Conservation (phyloP, 306 rosid species). For the Sphenostylis stenocarpa region DNA sequence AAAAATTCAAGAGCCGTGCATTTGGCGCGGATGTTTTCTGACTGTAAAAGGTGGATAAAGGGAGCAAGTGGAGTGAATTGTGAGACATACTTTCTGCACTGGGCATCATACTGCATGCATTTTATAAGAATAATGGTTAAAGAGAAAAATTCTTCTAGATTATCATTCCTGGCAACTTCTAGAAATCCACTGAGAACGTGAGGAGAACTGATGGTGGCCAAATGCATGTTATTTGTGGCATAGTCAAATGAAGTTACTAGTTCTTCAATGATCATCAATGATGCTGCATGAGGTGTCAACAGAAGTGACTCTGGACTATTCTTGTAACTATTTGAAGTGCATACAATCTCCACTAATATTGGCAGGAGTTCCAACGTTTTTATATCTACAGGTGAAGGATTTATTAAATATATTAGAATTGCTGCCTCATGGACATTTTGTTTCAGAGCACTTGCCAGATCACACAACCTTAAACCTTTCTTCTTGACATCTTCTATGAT, state of each 20-base stretch:
- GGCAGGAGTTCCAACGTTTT: conserved; percentile 69
- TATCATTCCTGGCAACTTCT: conserved; percentile 62
- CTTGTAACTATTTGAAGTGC: conserved; percentile 53
- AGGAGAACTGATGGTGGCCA: conserved; percentile 76
- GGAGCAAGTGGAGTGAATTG: conserved; percentile 64
- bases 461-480: conserved; percentile 68
- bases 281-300: conserved; percentile 74
- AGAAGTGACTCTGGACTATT: conserved; percentile 50
- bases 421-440: conserved; percentile 81
- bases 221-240: conserved; percentile 67
- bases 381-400: conserved; percentile 74
- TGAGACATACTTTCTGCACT: conserved; percentile 65
- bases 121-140: conserved; percentile 70
- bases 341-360: conserved; percentile 62
- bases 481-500: conserved; percentile 68
- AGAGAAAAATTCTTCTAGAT: conserved; percentile 59
- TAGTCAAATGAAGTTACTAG: conserved; percentile 71
- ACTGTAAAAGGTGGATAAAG: conserved; percentile 57
- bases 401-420: conserved; percentile 64
- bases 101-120: conserved; percentile 65
- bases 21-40: conserved; percentile 52
- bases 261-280: conserved; percentile 74
- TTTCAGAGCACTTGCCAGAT: conserved; percentile 76
- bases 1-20: conserved; percentile 65
- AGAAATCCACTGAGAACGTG: conserved; percentile 64